Percentiles rank a stretch among this genome's conserved stretches.
These are phyloP conservation scores for Mediolabrus comicus DNA, from an alignment of 108 stramenopile species.

Conservation along the genomic window DNA sequence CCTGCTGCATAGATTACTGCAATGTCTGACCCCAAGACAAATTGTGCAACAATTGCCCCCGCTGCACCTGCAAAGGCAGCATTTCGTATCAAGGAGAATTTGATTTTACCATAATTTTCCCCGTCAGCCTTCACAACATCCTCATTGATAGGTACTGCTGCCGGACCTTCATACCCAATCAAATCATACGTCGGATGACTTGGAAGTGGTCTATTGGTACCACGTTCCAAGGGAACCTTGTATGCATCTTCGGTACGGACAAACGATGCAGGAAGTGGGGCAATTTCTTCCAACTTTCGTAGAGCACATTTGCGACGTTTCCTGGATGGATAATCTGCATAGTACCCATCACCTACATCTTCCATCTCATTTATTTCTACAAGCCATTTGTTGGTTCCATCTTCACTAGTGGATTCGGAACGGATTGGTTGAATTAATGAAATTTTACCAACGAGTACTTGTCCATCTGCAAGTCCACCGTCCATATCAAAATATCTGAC, in stretches of 20 bases:
- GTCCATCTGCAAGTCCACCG: conserved; percentile 66
- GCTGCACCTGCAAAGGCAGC: conserved; percentile 57
- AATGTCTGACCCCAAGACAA: conserved; percentile 54
- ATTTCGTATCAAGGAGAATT: conserved; percentile 53
- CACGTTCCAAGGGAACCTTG: conserved; percentile 60
- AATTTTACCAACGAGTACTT: conserved; percentile 77
- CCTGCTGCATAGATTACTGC: conserved; percentile 68
- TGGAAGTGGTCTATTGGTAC: conserved; percentile 23
- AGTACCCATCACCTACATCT: conserved; percentile 83
- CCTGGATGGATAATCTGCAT: conserved; percentile 67
- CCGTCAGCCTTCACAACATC: conserved; percentile 51
- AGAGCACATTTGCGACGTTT: conserved; percentile 45
- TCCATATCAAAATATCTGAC: conserved; percentile 84
- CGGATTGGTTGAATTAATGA: conserved; percentile 47
- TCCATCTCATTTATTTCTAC: conserved; percentile 77
- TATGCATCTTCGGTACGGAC: conserved; percentile 78
- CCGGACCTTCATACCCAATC: conserved; percentile 67
- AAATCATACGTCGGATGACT: conserved; percentile 46
- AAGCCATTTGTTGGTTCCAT: conserved; percentile 43
- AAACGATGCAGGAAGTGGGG: conserved; percentile 67
- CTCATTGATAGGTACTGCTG: conserved; percentile 38
- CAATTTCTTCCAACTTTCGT: conserved; percentile 56
- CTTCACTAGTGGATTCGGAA: conserved; percentile 9
- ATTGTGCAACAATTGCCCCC: conserved; percentile 54
- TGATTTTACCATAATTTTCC: conserved; percentile 55